These are phyloP conservation scores for Curvularia eragrostidis DNA, from an alignment of 2,329 filamentous ascomycete genomes.

Conservation along the genomic window DNA sequence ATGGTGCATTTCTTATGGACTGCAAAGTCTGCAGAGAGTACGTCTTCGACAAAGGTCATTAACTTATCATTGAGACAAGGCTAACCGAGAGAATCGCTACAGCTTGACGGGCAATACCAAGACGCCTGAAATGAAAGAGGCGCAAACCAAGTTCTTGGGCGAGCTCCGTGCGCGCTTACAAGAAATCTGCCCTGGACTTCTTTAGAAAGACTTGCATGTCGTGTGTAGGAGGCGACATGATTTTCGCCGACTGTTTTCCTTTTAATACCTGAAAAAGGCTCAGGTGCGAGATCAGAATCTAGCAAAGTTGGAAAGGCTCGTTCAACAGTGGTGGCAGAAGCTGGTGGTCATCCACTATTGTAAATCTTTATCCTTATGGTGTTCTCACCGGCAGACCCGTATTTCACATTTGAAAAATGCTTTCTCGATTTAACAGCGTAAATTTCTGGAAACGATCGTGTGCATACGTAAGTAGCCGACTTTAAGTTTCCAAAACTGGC, in stretches of 20 bases:
- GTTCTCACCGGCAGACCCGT: neutral
- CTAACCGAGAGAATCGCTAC: neutral
- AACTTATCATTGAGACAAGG: neutral
- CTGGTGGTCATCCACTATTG: neutral
- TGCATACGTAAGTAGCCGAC: constrained; percentile 2
- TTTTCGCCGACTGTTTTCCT: no score
- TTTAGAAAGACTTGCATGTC: neutral
- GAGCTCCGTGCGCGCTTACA: neutral
- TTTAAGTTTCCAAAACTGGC: neutral
- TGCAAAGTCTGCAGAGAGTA: constrained; percentile 18
- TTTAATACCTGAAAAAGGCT: neutral
- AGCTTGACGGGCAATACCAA: constrained; percentile 1
- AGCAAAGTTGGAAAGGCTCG: neutral
- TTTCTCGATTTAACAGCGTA: neutral
- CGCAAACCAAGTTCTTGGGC: neutral
- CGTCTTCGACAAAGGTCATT: constrained; percentile 9
- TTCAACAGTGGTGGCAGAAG: neutral
- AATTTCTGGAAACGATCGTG: neutral
- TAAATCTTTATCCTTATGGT: neutral
- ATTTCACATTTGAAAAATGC: no score
- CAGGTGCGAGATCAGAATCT: neutral
- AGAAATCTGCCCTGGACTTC: constrained; percentile 1
- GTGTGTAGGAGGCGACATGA: no score
- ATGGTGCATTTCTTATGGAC: constrained; percentile 32
- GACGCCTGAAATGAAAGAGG: neutral